Evolutionary conservation across 805 yeast genomes (phyloP).

Genomic region (Candida argentea): DNA sequence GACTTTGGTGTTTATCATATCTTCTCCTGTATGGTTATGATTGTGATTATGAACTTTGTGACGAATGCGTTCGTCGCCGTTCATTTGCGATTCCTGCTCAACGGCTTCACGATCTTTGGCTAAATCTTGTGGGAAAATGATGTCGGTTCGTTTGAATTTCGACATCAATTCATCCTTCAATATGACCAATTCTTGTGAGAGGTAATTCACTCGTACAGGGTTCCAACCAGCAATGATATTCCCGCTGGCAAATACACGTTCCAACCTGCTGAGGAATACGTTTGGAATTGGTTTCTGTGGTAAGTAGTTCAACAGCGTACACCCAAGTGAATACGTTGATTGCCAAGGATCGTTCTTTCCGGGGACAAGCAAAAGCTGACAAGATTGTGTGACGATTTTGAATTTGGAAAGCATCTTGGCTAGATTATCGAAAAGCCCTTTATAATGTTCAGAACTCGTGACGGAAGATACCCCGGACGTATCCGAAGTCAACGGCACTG

Average conservation of each 20-base stretch:
- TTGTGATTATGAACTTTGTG: constrained; percentile 11
- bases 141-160: constrained; percentile 61
- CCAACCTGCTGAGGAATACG: constrained; percentile 59
- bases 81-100: constrained; percentile 8
- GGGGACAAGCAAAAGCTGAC: constrained; percentile 68
- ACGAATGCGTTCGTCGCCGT: constrained; percentile 12
- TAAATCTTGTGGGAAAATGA: constrained; percentile 38
- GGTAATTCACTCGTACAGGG: constrained; percentile 68
- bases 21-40: constrained; percentile 10
- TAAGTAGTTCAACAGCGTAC: constrained; percentile 21
- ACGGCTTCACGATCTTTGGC: constrained; percentile 16
- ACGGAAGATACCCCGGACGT: constrained; percentile 39
- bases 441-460: constrained; percentile 47
- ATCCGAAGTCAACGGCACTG: constrained; percentile 51
- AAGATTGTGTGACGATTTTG: constrained; percentile 39
- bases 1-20: constrained; percentile 32
- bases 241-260: constrained; percentile 37
- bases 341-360: constrained; percentile 95
- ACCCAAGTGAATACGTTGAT: constrained; percentile 54
- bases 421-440: constrained; percentile 61
- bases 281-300: constrained; percentile 70
- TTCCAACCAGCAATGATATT: constrained; percentile 43
- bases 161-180: constrained; percentile 64
- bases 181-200: constrained; percentile 75
- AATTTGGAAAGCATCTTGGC: constrained; percentile 54